Percentiles rank a stretch among this genome's conserved stretches.
Evolutionary conservation across 257 asterid species (phyloP).

Genomic region (Gardenia jasminoides): DNA sequence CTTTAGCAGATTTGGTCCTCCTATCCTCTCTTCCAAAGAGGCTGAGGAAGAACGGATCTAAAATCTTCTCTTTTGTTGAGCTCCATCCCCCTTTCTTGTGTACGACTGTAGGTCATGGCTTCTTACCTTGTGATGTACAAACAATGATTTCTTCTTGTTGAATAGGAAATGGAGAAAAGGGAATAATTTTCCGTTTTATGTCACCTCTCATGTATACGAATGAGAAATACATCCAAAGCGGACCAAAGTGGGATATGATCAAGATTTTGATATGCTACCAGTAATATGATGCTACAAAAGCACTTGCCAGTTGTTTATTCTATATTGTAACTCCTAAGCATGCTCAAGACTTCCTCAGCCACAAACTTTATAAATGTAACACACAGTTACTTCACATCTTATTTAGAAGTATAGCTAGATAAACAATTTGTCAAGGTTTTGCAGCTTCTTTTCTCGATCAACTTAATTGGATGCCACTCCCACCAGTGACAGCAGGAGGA

Average conservation of each 20-base stretch:
- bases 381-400: no score
- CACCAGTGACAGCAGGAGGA: background rate
- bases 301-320: no score
- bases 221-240: background rate
- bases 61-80: background rate
- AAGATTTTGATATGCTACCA: background rate
- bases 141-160: background rate
- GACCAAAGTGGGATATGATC: background rate
- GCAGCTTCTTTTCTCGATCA: background rate
- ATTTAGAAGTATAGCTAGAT: background rate
- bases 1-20: slow-evolving; percentile 69
- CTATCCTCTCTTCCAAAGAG: slow-evolving; percentile 43
- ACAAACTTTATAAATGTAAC: background rate
- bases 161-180: background rate
- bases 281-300: background rate
- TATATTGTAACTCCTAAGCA: no score
- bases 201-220: background rate
- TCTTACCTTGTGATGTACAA: background rate
- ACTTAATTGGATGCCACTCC: background rate
- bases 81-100: background rate
- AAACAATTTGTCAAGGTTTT: background rate
- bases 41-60: slow-evolving; percentile 29
- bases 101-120: background rate
- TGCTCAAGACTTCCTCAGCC: background rate
- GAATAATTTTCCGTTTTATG: no score